These are phyloP conservation scores for Calycina herbarum DNA, from an alignment of 2,329 filamentous ascomycete species.

Conservation along the genomic window DNA sequence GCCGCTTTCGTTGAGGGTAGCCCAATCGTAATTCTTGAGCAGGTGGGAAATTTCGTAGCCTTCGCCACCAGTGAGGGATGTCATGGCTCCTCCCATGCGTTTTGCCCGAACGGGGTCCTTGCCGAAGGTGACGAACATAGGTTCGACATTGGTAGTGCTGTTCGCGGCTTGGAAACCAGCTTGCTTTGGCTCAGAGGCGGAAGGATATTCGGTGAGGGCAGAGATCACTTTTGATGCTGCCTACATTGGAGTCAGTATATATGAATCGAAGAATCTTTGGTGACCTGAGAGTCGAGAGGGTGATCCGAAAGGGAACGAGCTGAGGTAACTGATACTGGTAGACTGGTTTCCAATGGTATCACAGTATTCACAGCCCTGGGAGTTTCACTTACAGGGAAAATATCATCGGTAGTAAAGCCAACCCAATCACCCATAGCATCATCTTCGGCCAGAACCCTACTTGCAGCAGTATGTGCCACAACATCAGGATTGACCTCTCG, in stretches of 20 bases:
- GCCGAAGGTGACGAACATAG: constrained; percentile 55
- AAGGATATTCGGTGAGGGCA: constrained; percentile 47
- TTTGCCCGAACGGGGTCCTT: constrained; percentile 49
- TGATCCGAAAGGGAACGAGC: neutral
- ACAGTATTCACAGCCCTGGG: neutral
- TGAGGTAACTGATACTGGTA: neutral
- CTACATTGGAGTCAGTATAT: constrained; percentile 36
- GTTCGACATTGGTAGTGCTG: constrained; percentile 50
- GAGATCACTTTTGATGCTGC: constrained; percentile 48
- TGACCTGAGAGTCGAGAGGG: neutral
- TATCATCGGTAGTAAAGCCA: constrained; percentile 55
- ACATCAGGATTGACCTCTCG: constrained; percentile 49
- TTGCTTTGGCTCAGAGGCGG: constrained; percentile 48
- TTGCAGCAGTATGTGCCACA: constrained; percentile 57
- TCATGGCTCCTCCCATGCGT: constrained; percentile 57
- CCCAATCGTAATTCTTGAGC: constrained; percentile 55
- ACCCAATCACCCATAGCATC: constrained; percentile 52
- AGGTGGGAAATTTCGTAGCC: constrained; percentile 56
- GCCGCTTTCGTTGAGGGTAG: constrained; percentile 43
- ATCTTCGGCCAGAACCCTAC: constrained; percentile 51
- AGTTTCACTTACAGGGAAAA: constrained; percentile 38
- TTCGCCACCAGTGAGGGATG: constrained; percentile 53
- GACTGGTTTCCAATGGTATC: neutral
- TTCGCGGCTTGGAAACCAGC: constrained; percentile 55
- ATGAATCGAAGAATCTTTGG: neutral